A percentile compares a stretch with the other conserved stretches of the same genome.
These are phyloP conservation scores for Yamadazyma olivae DNA, from an alignment of 805 yeast genomes.

Conservation along the genomic window DNA sequence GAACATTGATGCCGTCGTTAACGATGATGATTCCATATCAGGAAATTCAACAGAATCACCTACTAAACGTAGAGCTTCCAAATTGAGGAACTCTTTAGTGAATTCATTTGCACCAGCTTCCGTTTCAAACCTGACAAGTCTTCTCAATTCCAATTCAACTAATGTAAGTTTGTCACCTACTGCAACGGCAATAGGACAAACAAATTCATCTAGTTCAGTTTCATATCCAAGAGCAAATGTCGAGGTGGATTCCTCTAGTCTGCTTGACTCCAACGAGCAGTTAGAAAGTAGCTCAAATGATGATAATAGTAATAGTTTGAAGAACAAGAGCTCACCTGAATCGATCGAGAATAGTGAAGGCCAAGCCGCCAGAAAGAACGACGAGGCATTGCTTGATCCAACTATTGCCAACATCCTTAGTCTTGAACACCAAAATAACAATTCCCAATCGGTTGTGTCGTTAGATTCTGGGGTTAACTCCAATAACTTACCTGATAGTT, in stretches of 20 bases:
- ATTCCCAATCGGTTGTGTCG: slow-evolving; percentile 1
- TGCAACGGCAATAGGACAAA: neutral
- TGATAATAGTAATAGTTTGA: neutral
- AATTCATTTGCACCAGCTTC: slow-evolving; percentile 30
- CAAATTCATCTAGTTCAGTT: neutral
- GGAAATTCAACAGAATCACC: neutral
- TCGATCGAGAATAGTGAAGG: neutral
- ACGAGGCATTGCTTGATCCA: no score
- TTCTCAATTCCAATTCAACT: neutral
- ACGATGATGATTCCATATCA: slow-evolving; percentile 3
- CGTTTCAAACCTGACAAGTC: slow-evolving; percentile 1
- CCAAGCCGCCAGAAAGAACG: no score
- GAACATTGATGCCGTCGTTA: slow-evolving; percentile 29
- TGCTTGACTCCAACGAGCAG: slow-evolving; percentile 1
- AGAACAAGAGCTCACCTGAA: neutral
- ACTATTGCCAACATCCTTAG: no score
- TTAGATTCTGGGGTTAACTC: slow-evolving; percentile 4
- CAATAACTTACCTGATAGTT: slow-evolving; percentile 7
- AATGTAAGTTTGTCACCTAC: slow-evolving; percentile 2
- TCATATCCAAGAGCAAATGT: no score
- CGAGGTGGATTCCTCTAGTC: slow-evolving; percentile 2
- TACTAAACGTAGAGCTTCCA: slow-evolving; percentile 15
- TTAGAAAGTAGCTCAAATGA: slow-evolving; percentile 3
- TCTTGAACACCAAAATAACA: no score
- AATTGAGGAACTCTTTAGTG: slow-evolving; percentile 25